Conservation (phyloP, 2,329 filamentous ascomycete species). For the Arthrobotrys megalospora region DNA sequence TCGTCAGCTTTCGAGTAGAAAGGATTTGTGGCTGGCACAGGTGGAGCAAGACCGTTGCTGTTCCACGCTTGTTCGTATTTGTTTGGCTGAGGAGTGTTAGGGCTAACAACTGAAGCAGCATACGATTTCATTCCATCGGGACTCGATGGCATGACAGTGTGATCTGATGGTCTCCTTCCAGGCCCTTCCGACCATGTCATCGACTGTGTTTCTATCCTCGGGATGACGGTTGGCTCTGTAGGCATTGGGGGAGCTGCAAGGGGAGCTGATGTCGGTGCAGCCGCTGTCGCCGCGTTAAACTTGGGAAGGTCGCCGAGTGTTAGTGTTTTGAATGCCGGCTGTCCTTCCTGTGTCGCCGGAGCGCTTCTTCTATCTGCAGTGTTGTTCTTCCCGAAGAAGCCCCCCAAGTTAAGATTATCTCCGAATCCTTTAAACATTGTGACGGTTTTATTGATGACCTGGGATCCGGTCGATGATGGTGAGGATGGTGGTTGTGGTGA, state of each 20-base stretch:
- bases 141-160: conserved; percentile 34
- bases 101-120: conserved; percentile 55
- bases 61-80: conserved; percentile 41
- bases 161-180: conserved; percentile 50
- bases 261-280: conserved; percentile 23
- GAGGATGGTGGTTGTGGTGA: conserved; percentile 14
- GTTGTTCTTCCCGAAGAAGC: conserved; percentile 34
- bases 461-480: conserved; percentile 4
- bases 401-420: conserved; percentile 34
- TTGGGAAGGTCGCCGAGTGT: conserved; percentile 53
- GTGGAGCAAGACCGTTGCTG: conserved; percentile 42
- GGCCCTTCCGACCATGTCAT: conserved; percentile 54
- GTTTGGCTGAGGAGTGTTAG: conserved; percentile 41
- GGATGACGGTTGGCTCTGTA: conserved; percentile 9
- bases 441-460: conserved; percentile 13
- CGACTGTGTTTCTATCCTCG: conserved; percentile 36
- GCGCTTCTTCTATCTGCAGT: conserved; percentile 40
- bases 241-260: conserved; percentile 30
- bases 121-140: conserved; percentile 48
- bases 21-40: conserved; percentile 38
- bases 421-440: conserved; percentile 51
- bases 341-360: conserved; percentile 46
- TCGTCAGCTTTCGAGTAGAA: conserved; percentile 39
- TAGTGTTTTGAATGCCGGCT: conserved; percentile 35
- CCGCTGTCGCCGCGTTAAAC: conserved; percentile 14